Percentiles rank a stretch among this genome's conserved stretches.
phyloP scores from a whole-genome alignment of 23 red algal species.

The Agarophyton chilense region DNA sequence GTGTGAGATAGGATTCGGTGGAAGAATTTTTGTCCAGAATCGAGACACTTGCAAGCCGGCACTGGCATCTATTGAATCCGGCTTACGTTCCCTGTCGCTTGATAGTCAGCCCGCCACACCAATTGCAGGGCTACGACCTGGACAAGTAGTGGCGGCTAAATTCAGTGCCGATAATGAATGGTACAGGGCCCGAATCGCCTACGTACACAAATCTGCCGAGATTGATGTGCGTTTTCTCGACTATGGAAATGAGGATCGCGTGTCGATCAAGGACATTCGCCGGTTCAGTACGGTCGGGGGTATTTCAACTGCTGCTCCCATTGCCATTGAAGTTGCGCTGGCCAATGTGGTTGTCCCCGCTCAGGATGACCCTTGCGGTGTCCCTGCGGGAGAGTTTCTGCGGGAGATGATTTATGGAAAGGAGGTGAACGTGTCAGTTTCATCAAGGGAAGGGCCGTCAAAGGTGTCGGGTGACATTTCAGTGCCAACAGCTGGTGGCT shows the following conservation, averaged over 20 bases:
- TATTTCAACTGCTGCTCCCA: conserved; percentile 40
- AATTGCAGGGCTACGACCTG: conserved; percentile 49
- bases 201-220: conserved; percentile 24
- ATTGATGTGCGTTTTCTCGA: conserved; percentile 81
- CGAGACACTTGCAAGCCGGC: conserved; percentile 32
- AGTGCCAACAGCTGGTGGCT: conserved; percentile 36
- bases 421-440: conserved; percentile 46
- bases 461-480: conserved; percentile 60
- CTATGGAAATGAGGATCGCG: conserved; percentile 82
- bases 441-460: conserved; percentile 21
- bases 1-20: conserved; percentile 85
- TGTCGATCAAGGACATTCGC: conserved; percentile 61
- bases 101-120: conserved; percentile 25
- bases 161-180: conserved; percentile 67
- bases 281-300: conserved; percentile 12
- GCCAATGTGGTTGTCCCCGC: conserved; percentile 74
- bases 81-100: conserved; percentile 51
- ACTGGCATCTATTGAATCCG: conserved; percentile 37
- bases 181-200: conserved; percentile 75
- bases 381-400: conserved; percentile 66
- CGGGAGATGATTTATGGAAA: conserved; percentile 70
- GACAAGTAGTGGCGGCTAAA: conserved; percentile 71
- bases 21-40: conserved; percentile 78
- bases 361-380: conserved; percentile 60
- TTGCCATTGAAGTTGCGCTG: conserved; percentile 61